Percentiles rank a stretch among this genome's conserved stretches.
These are phyloP conservation scores for Proliferodiscus dingleyae DNA, from an alignment of 2,329 filamentous ascomycete species.

Conservation along the genomic window DNA sequence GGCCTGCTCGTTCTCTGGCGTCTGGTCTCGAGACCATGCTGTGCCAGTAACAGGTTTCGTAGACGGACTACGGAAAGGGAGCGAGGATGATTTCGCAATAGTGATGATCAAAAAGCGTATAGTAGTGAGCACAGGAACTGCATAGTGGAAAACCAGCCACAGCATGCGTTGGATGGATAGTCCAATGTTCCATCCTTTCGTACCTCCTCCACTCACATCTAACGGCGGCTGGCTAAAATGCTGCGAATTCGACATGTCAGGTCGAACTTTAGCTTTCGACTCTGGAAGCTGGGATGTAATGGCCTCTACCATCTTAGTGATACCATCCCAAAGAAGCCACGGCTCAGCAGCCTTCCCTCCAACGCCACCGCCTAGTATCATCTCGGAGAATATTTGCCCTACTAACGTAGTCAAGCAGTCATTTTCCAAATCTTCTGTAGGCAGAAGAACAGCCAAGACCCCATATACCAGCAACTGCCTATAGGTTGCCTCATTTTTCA, in stretches of 20 bases:
- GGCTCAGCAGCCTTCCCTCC: slow-evolving; percentile 78
- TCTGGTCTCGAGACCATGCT: slow-evolving; percentile 23
- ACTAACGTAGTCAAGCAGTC: slow-evolving; percentile 78
- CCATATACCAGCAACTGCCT: slow-evolving; percentile 84
- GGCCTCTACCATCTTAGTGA: slow-evolving; percentile 63
- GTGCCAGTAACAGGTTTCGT: slow-evolving; percentile 21
- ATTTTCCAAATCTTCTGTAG: slow-evolving; percentile 89
- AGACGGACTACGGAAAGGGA: slow-evolving; percentile 49
- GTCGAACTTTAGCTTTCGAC: slow-evolving; percentile 27
- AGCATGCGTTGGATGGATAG: slow-evolving; percentile 34
- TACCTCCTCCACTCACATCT: slow-evolving; percentile 12
- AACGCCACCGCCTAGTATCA: slow-evolving; percentile 79
- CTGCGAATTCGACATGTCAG: slow-evolving; percentile 31
- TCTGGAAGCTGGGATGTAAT: slow-evolving; percentile 35
- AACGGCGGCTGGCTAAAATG: slow-evolving; percentile 15
- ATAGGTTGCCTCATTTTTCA: slow-evolving; percentile 75
- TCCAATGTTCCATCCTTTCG: slow-evolving; percentile 18
- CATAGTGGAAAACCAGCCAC: slow-evolving; percentile 48
- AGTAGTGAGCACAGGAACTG: slow-evolving; percentile 48
- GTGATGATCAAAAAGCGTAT: slow-evolving; percentile 62
- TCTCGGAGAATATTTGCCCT: slow-evolving; percentile 81
- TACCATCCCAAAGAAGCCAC: slow-evolving; percentile 81
- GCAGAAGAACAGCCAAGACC: slow-evolving; percentile 75
- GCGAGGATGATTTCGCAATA: slow-evolving; percentile 61
- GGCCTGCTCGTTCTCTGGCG: slow-evolving; percentile 15